Evolutionary conservation across 163 green algal species (phyloP).

Genomic region (Coccomyxa subellipsoidea): DNA sequence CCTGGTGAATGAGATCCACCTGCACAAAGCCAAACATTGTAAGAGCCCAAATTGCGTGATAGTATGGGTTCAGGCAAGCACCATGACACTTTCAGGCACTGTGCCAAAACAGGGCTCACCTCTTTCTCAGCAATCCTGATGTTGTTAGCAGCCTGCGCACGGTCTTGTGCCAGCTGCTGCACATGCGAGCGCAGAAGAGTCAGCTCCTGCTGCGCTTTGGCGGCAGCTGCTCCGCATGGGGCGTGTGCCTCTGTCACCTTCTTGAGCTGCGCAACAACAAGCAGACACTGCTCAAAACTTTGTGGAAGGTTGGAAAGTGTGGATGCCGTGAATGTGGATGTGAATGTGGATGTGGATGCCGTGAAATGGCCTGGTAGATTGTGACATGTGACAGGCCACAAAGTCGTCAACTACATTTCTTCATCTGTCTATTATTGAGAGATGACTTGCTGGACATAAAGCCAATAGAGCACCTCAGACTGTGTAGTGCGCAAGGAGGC

Average conservation of each 20-base stretch:
- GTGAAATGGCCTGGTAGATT: no score
- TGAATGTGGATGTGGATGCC: no score
- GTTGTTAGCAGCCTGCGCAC: neutral
- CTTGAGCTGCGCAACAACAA: neutral
- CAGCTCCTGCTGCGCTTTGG: neutral
- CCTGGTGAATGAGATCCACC: constrained; percentile 7
- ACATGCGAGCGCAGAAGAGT: neutral
- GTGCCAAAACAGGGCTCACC: neutral
- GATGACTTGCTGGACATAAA: no score
- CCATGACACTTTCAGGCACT: neutral
- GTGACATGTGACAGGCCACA: no score
- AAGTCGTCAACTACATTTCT: no score
- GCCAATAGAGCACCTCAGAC: neutral
- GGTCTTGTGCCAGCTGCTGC: neutral
- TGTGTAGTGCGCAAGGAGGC: neutral
- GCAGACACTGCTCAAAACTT: neutral
- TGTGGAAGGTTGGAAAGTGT: no score
- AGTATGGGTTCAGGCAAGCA: neutral
- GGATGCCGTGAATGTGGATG: no score
- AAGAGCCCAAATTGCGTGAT: neutral
- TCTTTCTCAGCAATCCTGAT: neutral
- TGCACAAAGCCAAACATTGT: neutral
- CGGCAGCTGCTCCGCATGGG: neutral
- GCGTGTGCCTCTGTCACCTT: neutral
- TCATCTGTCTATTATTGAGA: no score